Conservation (phyloP, 163 green algal genomes). For the Chlorella variabilis region DNA sequence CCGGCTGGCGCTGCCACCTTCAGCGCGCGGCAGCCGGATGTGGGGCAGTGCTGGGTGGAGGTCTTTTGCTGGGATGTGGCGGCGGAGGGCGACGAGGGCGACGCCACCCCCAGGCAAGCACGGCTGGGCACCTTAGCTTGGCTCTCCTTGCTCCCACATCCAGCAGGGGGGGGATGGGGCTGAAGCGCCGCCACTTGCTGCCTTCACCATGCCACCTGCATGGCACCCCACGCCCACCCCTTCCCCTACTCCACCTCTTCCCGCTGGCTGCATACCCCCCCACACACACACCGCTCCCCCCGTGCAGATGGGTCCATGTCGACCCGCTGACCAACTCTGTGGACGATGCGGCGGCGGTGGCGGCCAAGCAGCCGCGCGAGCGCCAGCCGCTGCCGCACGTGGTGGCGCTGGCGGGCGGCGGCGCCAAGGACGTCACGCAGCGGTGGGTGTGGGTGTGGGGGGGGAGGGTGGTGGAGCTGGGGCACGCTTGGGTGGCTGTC, state of each 20-base stretch:
- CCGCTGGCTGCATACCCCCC: too few species aligned
- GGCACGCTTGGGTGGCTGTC: not conserved
- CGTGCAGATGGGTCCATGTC: conserved; percentile 76
- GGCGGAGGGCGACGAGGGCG: not conserved
- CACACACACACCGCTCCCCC: too few species aligned
- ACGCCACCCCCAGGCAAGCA: too few species aligned
- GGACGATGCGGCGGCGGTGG: conserved; percentile 60
- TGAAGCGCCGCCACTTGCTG: too few species aligned
- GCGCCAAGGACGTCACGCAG: conserved; percentile 81
- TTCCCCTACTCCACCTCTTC: too few species aligned
- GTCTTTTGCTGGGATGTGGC: conserved; percentile 72
- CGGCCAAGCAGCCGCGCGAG: conserved; percentile 37
- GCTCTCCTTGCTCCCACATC: too few species aligned
- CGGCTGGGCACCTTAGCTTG: too few species aligned
- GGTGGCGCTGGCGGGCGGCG: conserved; percentile 64
- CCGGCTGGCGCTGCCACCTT: not conserved
- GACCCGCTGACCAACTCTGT: conserved; percentile 67
- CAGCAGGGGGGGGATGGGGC: too few species aligned
- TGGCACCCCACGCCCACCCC: too few species aligned
- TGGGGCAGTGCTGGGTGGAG: conserved; percentile 66
- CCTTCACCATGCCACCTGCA: too few species aligned
- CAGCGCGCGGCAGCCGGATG: not conserved
- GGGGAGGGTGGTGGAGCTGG: not conserved
- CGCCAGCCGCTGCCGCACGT: conserved; percentile 65
- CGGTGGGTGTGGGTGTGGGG: conserved; percentile 43